These are phyloP conservation scores for Russula virescens DNA, from an alignment of 768 basidiomycete genomes.

Conservation along the genomic window DNA sequence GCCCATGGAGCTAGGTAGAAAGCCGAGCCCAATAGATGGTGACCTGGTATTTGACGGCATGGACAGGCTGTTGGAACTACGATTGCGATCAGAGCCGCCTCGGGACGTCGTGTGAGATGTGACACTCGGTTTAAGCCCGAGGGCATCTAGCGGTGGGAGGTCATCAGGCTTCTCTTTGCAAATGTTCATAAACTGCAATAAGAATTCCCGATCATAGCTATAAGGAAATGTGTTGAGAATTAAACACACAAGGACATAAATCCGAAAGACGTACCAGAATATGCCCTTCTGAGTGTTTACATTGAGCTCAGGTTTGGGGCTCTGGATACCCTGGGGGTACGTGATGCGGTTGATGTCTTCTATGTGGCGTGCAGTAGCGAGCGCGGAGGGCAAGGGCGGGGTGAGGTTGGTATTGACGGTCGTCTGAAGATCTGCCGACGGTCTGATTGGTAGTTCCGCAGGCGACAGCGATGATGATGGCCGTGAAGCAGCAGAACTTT, in stretches of 20 bases:
- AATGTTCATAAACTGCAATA: conserved; percentile 90
- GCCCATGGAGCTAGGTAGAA: conserved; percentile 30
- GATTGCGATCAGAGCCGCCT: conserved; percentile 59
- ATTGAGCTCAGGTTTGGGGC: conserved; percentile 83
- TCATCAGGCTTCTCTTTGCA: conserved; percentile 94
- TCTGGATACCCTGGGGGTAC: conserved; percentile 79
- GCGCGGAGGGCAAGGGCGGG: conserved; percentile 54
- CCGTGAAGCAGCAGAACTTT: conserved; percentile 17
- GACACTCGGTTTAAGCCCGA: conserved; percentile 80
- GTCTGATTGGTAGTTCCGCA: too few species aligned
- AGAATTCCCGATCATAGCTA: conserved; percentile 96
- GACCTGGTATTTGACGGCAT: conserved; percentile 39
- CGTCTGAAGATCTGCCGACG: conserved; percentile 46
- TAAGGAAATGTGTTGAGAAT: conserved; percentile 3
- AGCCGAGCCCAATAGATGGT: conserved; percentile 46
- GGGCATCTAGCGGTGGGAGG: conserved; percentile 82
- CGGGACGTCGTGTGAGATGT: conserved; percentile 46
- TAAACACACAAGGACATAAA: background rate
- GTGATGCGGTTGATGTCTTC: conserved; percentile 69
- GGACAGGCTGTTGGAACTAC: conserved; percentile 40
- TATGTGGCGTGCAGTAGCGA: conserved; percentile 81
- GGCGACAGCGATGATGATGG: conserved; percentile 17
- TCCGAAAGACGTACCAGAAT: conserved; percentile 54
- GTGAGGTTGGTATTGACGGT: conserved; percentile 41
- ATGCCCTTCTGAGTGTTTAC: conserved; percentile 78